A percentile compares a stretch with the other conserved stretches of the same genome.
Evolutionary conservation across 768 basidiomycete genomes (phyloP).

Genomic region (Clavulina sp.): DNA sequence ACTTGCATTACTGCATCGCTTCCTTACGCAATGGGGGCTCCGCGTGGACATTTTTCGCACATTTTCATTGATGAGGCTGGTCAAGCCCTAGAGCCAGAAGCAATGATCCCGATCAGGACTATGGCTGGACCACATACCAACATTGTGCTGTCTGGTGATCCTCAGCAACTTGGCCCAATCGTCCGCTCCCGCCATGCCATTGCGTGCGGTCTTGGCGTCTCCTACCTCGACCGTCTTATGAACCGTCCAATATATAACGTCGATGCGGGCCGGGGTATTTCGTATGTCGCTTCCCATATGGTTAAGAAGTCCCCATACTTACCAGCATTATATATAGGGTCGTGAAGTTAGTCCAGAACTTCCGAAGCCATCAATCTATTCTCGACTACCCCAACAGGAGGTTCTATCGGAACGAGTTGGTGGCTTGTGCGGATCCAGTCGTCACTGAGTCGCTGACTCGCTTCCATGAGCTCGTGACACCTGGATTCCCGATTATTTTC

Average conservation of each 20-base stretch:
- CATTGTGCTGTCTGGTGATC: constrained; percentile 24
- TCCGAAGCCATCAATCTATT: constrained; percentile 37
- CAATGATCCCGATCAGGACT: constrained; percentile 27
- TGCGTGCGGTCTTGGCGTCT: constrained; percentile 17
- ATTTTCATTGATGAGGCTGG: constrained; percentile 52
- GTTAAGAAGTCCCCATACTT: not conserved
- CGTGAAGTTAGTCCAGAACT: constrained; percentile 44
- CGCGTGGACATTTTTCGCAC: constrained; percentile 38
- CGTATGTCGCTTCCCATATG: constrained; percentile 14
- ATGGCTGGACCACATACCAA: constrained; percentile 20
- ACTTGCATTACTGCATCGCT: constrained; percentile 40
- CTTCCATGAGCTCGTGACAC: constrained; percentile 17
- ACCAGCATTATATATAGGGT: constrained; percentile 21
- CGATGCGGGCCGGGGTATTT: constrained; percentile 13
- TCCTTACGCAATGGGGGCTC: constrained; percentile 30
- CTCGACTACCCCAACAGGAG: constrained; percentile 36
- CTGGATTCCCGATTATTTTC: constrained; percentile 20
- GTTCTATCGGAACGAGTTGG: constrained; percentile 23
- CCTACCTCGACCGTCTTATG: constrained; percentile 25
- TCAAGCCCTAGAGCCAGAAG: constrained; percentile 42
- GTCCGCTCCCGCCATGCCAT: constrained; percentile 18
- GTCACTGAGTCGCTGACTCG: constrained; percentile 16
- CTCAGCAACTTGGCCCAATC: constrained; percentile 24
- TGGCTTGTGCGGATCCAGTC: constrained; percentile 15
- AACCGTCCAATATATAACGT: constrained; percentile 17